Base-by-base conservation (phyloP, 176 grass and related monocot species). In the Puya raimondii region DNA sequence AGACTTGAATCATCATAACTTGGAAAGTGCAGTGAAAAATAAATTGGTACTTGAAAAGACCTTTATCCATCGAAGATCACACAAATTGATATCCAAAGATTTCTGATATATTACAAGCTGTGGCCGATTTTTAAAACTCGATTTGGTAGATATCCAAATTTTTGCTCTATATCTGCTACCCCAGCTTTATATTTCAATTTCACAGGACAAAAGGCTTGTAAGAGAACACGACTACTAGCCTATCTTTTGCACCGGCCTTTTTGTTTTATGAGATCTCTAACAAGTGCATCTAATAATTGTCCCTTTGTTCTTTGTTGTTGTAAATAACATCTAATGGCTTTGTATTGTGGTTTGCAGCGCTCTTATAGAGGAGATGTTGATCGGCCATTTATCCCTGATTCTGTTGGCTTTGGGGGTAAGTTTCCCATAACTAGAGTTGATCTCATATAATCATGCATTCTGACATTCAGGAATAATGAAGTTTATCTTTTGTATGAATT, bases 321-420 rank as follows among this genome's bases (percentile, higher is more conserved):
- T 12, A n/a, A 66, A 42, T 85, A 53, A 72, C 33, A 75, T 29
- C 52, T 70, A 61, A 71, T 74, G 66, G 9, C 69, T 29, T 69
- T 82, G 2, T 70, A 65, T 50, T 71, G 53, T 65, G 80, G 12
- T 80, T 74, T 64, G 42, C 92, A 99, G 94, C 87, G 84, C 64
- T 69, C 87, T 77, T 91, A 90, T 70, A 82, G 94, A 68, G 75
- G 17, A 1, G 94, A 99, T 77, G 69, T 80, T 76, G 94, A 97
- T 79, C 69, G 87, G 10, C 25, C 94, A 2, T 85, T 90, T 74
- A 64, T 79, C 50, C 71, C 78, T 29, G 94, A 99, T 83, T 75
- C 74, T n/a, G 54, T 53, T 87, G 89, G 79, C 33, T 89, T 96
- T 84, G 85, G 69, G 83, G 93, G 93, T 97, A 97, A 79, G 26